Conservation (phyloP, 1,284 basidiomycete genomes). For the Heterobasidion irregulare region DNA sequence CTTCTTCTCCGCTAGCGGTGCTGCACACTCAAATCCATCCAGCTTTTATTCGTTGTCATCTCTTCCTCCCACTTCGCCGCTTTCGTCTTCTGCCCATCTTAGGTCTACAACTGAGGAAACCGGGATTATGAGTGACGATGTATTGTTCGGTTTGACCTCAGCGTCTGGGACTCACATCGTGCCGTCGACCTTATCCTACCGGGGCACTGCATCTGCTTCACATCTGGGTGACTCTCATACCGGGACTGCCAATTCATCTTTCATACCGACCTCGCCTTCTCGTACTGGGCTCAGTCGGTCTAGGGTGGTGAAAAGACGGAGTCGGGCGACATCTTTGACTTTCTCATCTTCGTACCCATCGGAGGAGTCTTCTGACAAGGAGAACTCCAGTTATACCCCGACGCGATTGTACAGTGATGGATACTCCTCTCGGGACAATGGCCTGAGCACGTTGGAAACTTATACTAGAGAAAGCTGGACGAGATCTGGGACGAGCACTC, state of each 20-base stretch:
- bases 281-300: slow-evolving; percentile 41
- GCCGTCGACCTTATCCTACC: slow-evolving; percentile 45
- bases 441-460: slow-evolving; percentile 23
- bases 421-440: slow-evolving; percentile 11
- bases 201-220: slow-evolving; percentile 46
- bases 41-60: slow-evolving; percentile 25
- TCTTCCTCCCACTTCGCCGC: not conserved
- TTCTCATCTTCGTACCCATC: slow-evolving; percentile 28
- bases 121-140: slow-evolving; percentile 22
- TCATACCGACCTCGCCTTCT: slow-evolving; percentile 23
- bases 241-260: slow-evolving; percentile 19
- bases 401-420: slow-evolving; percentile 15
- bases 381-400: slow-evolving; percentile 31
- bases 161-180: slow-evolving; percentile 37
- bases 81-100: slow-evolving; percentile 5
- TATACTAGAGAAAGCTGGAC: slow-evolving; percentile 11
- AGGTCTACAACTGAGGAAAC: slow-evolving; percentile 9
- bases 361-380: slow-evolving; percentile 45
- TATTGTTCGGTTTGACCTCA: slow-evolving; percentile 28
- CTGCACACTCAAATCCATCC: slow-evolving; percentile 15
- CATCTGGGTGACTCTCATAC: slow-evolving; percentile 47
- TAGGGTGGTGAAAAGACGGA: slow-evolving; percentile 47
- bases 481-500: slow-evolving; percentile 18
- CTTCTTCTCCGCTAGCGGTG: slow-evolving; percentile 43
- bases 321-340: slow-evolving; percentile 27